phyloP scores from a whole-genome alignment of 495 filamentous ascomycete genomes.

The Annulohypoxylon nitens region DNA sequence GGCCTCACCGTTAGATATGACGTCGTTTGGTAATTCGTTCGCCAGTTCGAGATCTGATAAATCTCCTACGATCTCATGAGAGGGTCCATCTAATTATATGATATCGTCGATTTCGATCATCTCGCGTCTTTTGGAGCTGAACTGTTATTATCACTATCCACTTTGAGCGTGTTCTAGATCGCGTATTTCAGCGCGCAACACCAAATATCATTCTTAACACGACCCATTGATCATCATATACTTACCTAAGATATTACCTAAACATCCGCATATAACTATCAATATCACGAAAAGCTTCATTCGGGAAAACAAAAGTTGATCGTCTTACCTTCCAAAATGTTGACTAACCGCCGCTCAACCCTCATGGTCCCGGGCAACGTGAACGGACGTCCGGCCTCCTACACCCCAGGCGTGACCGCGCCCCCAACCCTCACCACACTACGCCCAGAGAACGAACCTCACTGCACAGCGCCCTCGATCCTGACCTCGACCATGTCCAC shows the following conservation, averaged over 20 bases:
- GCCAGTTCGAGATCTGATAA: conserved; percentile 34
- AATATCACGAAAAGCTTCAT: neutral
- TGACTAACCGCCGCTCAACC: conserved; percentile 48
- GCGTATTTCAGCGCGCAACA: conserved; percentile 8
- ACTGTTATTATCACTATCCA: neutral
- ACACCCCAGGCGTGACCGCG: neutral
- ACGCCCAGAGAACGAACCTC: conserved; percentile 40
- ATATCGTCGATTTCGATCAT: conserved; percentile 11
- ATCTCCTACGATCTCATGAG: conserved; percentile 30
- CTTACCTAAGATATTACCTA: neutral
- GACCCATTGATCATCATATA: neutral
- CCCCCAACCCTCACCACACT: conserved; percentile 22
- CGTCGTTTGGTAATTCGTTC: conserved; percentile 2
- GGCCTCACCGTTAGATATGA: conserved; percentile 37
- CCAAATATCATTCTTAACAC: neutral
- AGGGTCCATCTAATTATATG: conserved; percentile 21
- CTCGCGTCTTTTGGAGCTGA: conserved; percentile 7
- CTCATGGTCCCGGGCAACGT: conserved; percentile 36
- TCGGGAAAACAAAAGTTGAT: neutral
- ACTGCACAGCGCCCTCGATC: conserved; percentile 32
- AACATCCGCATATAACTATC: neutral
- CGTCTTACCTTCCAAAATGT: conserved; percentile 33
- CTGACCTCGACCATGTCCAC: conserved; percentile 40
- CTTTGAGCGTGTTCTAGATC: neutral
- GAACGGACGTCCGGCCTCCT: conserved; percentile 25